Evolutionary conservation across 2,329 filamentous ascomycete species (phyloP).

Genomic region (Elsinoe australis): DNA sequence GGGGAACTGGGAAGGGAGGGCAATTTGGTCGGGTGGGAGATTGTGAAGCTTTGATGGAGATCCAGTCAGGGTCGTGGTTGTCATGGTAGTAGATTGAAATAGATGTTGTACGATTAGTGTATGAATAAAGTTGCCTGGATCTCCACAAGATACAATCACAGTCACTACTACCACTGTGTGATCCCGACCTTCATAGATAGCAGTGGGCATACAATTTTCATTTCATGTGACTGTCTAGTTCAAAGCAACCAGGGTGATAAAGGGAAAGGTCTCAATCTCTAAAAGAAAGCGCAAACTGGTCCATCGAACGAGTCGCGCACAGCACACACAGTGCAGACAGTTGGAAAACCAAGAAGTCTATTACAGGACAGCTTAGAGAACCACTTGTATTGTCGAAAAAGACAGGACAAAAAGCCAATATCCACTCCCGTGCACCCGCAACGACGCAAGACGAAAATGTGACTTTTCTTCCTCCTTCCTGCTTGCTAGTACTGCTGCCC

Average conservation of each 20-base stretch:
- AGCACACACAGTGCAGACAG: no score
- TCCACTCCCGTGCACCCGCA: conserved; percentile 5
- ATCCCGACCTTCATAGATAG: not conserved
- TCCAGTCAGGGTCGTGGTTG: not conserved
- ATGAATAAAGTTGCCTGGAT: no score
- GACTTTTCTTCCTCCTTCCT: not conserved
- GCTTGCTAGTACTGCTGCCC: not conserved
- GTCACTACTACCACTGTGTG: no score
- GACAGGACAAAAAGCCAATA: not conserved
- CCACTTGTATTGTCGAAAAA: not conserved
- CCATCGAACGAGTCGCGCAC: no score
- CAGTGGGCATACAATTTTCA: conserved; percentile 17
- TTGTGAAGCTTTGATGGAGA: conserved; percentile 49
- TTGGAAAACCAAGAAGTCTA: conserved; percentile 13
- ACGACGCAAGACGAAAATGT: not conserved
- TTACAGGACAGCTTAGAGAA: not conserved
- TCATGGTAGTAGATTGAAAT: not conserved
- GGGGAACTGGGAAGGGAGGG: conserved; percentile 44
- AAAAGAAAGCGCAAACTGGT: no score
- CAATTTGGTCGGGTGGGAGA: conserved; percentile 45
- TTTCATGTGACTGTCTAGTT: conserved; percentile 17
- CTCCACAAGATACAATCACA: no score
- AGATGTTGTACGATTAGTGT: not conserved
- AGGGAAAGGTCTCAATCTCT: not conserved
- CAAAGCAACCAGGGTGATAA: conserved; percentile 11